A percentile compares a stretch with the other conserved stretches of the same genome.
Evolutionary conservation across 176 grass and related monocot species (phyloP).

Genomic region (Cenchrus americanus): DNA sequence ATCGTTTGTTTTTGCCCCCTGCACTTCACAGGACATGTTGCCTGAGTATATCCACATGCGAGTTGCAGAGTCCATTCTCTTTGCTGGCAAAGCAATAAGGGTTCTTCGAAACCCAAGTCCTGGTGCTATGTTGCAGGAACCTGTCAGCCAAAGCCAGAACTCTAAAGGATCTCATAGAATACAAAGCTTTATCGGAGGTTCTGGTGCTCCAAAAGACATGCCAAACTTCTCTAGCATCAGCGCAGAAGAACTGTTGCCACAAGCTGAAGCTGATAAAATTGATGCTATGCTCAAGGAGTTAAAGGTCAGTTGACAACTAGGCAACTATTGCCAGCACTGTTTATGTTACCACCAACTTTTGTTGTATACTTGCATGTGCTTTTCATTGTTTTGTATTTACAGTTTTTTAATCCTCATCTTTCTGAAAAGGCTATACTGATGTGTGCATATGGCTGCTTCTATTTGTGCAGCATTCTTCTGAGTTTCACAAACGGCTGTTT

Average conservation of each 20-base stretch:
- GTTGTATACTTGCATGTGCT: conserved; percentile 28
- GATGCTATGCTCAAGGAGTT: conserved; percentile 88
- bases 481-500: conserved; percentile 95
- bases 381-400: conserved; percentile 14
- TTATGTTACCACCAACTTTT: conserved; percentile 22
- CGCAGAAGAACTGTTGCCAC: conserved; percentile 86
- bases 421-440: not conserved
- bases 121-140: conserved; percentile 66
- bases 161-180: conserved; percentile 63
- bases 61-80: conserved; percentile 97
- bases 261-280: conserved; percentile 90
- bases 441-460: not conserved
- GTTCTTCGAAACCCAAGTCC: conserved; percentile 90
- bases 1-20: conserved; percentile 27
- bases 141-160: conserved; percentile 51
- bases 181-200: conserved; percentile 60
- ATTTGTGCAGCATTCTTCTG: conserved; percentile 84
- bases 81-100: conserved; percentile 93
- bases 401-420: not conserved
- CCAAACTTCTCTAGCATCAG: conserved; percentile 58
- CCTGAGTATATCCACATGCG: conserved; percentile 96
- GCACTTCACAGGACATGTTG: conserved; percentile 81
- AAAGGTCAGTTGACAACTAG: conserved; percentile 59
- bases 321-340: conserved; percentile 14
- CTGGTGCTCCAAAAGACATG: conserved; percentile 50